Evolutionary conservation across 768 basidiomycete genomes (phyloP), one percentile per base, ranked within the genome.

Genomic region (Zangia roseola): DNA sequence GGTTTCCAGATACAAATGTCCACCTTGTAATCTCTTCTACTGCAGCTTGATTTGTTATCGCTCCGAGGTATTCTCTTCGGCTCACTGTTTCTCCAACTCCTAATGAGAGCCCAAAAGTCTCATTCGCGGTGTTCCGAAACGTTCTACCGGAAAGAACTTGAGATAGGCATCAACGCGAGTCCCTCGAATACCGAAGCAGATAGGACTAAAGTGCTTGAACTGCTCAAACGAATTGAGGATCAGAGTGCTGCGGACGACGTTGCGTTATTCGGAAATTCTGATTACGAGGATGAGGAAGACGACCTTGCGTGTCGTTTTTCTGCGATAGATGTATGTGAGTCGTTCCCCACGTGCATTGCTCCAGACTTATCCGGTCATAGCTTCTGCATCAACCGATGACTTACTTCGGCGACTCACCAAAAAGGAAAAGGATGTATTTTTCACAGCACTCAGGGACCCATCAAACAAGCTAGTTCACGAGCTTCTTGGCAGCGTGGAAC

Each of bases 21-120:
- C 91, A 20, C 75, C 74, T 26, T 94, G 91, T 70, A 92, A 92
- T 59, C 70, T 86, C 23, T 78, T 79, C 0, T 93, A 93, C 58
- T 94, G 91, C 69, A 88, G 88, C 23, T 64, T 92, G 25, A 70
- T 72, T 10, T 94, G 91, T 68, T 94, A 90, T 70, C 81, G 84
- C 37, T 85, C 86, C 24, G 72, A 80, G 68, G 87, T 86, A 66
- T 52, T 78, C 63, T 24, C 47, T 47, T 17, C 6, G 8, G 34
- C 36, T 42, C 43, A 16, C 30, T 14, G 8, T 43, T n/a, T 34
- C 16, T 2, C 10, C 19, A 44, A 10, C 4, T 4, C 31, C 45
- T 45, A 39, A 55, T 23, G 43, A 33, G 10, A 9, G 10, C n/a
- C 43, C 10, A 14, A 45, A 50, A 65, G 88, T 61, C 70, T 40